A percentile compares a stretch with the other conserved stretches of the same genome.
These are phyloP conservation scores for Tuber magnatum DNA, from an alignment of 495 filamentous ascomycete species.

Conservation along the genomic window DNA sequence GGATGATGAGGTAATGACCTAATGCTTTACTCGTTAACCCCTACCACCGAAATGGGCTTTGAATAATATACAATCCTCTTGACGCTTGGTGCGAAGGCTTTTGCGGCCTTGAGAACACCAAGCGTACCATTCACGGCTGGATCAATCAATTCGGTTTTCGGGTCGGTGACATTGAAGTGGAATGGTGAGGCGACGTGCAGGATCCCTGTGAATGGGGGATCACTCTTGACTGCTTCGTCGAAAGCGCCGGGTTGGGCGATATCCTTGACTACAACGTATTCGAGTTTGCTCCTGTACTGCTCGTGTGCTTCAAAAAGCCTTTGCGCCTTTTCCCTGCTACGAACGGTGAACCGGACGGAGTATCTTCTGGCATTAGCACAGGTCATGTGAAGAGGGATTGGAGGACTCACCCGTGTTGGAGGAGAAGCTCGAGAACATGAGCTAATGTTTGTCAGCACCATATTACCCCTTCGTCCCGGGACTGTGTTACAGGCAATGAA, in stretches of 20 bases:
- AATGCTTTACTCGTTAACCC: not conserved
- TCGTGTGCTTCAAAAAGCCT: constrained; percentile 64
- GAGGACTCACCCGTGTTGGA: constrained; percentile 50
- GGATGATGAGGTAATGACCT: constrained; percentile 73
- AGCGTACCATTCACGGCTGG: constrained; percentile 82
- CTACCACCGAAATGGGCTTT: constrained; percentile 11
- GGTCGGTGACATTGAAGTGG: constrained; percentile 57
- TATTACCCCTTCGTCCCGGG: not conserved
- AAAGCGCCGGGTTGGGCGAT: constrained; percentile 70
- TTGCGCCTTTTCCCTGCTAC: constrained; percentile 69
- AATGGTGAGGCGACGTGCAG: constrained; percentile 86
- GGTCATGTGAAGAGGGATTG: not conserved
- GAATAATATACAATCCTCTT: constrained; percentile 55
- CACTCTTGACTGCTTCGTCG: constrained; percentile 64
- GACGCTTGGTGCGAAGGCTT: constrained; percentile 65
- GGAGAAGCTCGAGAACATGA: constrained; percentile 69
- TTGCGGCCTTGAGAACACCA: constrained; percentile 66
- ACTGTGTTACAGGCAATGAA: constrained; percentile 54
- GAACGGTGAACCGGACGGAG: constrained; percentile 71
- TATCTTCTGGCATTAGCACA: not conserved
- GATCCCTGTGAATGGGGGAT: constrained; percentile 73
- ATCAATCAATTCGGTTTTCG: constrained; percentile 73
- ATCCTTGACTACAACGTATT: constrained; percentile 72
- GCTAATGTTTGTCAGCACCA: constrained; percentile 42
- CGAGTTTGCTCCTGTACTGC: constrained; percentile 56